A percentile compares a stretch with the other conserved stretches of the same genome.
These are phyloP conservation scores for Vickermania spadyakhi DNA, from an alignment of 208 protist species.

Conservation along the genomic window DNA sequence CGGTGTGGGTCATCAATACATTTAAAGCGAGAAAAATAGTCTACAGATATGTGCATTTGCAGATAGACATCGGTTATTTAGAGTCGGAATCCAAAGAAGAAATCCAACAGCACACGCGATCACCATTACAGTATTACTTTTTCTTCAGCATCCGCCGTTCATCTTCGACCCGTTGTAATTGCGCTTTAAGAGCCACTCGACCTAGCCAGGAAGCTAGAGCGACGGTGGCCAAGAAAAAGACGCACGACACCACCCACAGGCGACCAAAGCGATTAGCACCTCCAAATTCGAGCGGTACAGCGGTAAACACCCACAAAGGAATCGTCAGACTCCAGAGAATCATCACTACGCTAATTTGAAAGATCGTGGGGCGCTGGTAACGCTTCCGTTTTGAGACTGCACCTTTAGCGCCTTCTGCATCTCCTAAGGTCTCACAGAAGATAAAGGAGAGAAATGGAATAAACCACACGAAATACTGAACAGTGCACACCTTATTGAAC, in stretches of 20 bases:
- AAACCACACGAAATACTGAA: conserved; percentile 95
- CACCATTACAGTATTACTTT: no score
- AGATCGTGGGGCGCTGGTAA: conserved; percentile 9
- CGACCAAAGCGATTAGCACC: conserved; percentile 68
- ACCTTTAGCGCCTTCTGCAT: neutral
- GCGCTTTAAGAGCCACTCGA: conserved; percentile 30
- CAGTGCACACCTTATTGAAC: conserved; percentile 93
- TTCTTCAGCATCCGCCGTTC: no score
- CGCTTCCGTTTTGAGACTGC: neutral
- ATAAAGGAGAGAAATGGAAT: conserved; percentile 76
- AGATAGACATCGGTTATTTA: no score
- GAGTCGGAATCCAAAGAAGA: no score
- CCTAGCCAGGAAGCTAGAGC: conserved; percentile 49
- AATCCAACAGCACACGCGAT: no score
- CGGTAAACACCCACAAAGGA: conserved; percentile 66
- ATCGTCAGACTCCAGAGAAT: conserved; percentile 55
- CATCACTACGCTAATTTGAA: conserved; percentile 17
- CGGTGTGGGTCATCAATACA: no score
- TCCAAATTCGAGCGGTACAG: conserved; percentile 79
- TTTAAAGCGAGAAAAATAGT: no score
- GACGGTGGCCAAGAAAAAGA: conserved; percentile 84
- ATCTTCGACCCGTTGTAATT: conserved; percentile 6
- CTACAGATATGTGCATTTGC: no score
- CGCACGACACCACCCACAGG: conserved; percentile 68
- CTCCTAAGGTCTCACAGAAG: conserved; percentile 29